These are phyloP conservation scores for Ulota crispa DNA, from an alignment of 225 moss, liverwort and hornwort species.

Conservation along the genomic window DNA sequence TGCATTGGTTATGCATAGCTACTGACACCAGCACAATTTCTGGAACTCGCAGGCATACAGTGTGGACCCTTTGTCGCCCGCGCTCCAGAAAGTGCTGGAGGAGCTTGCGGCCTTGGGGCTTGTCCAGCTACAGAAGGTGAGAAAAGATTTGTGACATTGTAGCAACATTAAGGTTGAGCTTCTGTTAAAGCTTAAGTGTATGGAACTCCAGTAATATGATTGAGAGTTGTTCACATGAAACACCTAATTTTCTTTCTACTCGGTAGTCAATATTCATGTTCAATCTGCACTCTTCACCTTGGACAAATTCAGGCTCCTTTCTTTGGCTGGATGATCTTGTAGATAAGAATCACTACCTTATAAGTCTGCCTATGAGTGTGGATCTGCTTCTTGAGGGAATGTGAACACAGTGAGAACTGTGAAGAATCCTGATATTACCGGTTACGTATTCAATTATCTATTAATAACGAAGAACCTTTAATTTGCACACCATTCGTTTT, in stretches of 20 bases:
- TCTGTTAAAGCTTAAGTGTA: background rate
- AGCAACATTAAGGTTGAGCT: background rate
- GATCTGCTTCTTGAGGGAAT: background rate
- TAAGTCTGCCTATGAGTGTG: background rate
- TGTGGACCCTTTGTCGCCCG: conserved; percentile 61
- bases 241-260: background rate
- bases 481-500: background rate
- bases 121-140: conserved; percentile 73
- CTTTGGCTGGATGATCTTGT: background rate
- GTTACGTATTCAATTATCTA: background rate
- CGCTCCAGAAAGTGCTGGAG: conserved; percentile 71
- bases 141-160: background rate
- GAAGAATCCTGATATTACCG: background rate
- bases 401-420: background rate
- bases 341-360: background rate
- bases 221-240: background rate
- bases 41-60: conserved; percentile 59
- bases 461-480: background rate
- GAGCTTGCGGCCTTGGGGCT: conserved; percentile 79
- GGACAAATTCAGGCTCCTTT: background rate
- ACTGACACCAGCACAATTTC: conserved; percentile 18
- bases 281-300: background rate
- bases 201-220: background rate
- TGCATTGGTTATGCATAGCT: background rate
- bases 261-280: background rate